Conservation (phyloP, 306 rosid genomes). For the Begonia peltatifolia region DNA sequence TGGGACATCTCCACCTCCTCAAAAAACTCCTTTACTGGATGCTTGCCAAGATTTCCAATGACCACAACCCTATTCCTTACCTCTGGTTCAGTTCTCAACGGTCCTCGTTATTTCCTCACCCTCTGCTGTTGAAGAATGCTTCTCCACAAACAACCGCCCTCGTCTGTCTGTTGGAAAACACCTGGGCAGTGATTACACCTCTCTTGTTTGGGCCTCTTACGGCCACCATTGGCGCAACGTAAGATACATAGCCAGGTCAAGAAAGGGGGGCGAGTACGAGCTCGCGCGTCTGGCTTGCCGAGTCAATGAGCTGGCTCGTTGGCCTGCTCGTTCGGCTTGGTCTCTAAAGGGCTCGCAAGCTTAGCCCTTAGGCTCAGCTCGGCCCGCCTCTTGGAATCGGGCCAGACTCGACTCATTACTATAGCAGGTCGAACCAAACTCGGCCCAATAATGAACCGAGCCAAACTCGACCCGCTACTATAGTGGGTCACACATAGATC, state of each 20-base stretch:
- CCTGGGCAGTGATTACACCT: slow-evolving; percentile 11
- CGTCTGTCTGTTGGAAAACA: slow-evolving; percentile 5
- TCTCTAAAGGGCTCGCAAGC: too few species aligned
- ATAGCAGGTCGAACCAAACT: too few species aligned
- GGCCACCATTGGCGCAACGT: slow-evolving; percentile 30
- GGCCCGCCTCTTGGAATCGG: too few species aligned
- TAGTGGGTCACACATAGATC: too few species aligned
- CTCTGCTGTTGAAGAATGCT: slow-evolving; percentile 7
- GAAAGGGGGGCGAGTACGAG: too few species aligned
- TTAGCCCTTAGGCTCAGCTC: too few species aligned
- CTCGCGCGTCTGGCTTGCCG: too few species aligned
- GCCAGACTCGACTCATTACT: too few species aligned
- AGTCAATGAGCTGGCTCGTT: too few species aligned
- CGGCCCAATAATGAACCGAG: too few species aligned
- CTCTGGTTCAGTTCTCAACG: slow-evolving; percentile 20
- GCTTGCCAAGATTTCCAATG: slow-evolving; percentile 12
- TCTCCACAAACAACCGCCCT: slow-evolving; percentile 7
- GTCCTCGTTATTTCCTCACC: slow-evolving; percentile 16
- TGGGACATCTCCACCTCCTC: slow-evolving; percentile 30
- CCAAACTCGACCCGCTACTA: too few species aligned
- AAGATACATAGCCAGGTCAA: slow-evolving; percentile 19
- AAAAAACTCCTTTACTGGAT: slow-evolving; percentile 16
- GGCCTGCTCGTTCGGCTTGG: too few species aligned
- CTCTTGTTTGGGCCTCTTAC: slow-evolving; percentile 18
- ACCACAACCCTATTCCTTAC: slow-evolving; percentile 15